These are phyloP conservation scores for Candida easanensis DNA, from an alignment of 805 yeast species.

Conservation along the genomic window DNA sequence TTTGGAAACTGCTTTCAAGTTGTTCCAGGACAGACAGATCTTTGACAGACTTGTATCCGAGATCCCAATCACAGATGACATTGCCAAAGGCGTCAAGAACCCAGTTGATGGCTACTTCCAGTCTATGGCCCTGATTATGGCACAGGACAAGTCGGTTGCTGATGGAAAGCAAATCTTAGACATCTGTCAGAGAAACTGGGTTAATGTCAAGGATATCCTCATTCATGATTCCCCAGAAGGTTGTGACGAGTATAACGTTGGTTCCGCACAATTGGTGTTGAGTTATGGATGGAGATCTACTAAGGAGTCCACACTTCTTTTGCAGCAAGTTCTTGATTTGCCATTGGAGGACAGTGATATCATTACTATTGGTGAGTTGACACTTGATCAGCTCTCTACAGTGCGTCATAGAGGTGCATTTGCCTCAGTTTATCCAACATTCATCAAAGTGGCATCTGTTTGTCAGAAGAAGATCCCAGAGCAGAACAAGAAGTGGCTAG, in stretches of 20 bases:
- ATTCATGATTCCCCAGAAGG: conserved; percentile 75
- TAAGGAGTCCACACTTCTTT: conserved; percentile 65
- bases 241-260: conserved; percentile 41
- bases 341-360: conserved; percentile 26
- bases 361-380: conserved; percentile 44
- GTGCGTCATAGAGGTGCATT: conserved; percentile 92
- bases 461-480: conserved; percentile 40
- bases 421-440: conserved; percentile 82
- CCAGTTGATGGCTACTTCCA: conserved; percentile 72
- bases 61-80: conserved; percentile 33
- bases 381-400: conserved; percentile 64
- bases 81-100: conserved; percentile 44
- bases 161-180: conserved; percentile 12
- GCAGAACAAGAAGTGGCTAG: conserved; percentile 57
- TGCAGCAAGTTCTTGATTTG: conserved; percentile 42
- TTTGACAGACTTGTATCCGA: conserved; percentile 32
- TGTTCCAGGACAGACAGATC: conserved; percentile 32
- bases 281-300: conserved; percentile 82
- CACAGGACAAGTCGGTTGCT: conserved; percentile 11
- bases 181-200: conserved; percentile 32
- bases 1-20: conserved; percentile 46
- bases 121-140: conserved; percentile 48
- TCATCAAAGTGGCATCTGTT: conserved; percentile 59
- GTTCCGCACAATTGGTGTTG: conserved; percentile 45
- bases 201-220: conserved; percentile 40